Base-by-base conservation (phyloP, 768 basidiomycete species). In the Panaeolus cyanescens region DNA sequence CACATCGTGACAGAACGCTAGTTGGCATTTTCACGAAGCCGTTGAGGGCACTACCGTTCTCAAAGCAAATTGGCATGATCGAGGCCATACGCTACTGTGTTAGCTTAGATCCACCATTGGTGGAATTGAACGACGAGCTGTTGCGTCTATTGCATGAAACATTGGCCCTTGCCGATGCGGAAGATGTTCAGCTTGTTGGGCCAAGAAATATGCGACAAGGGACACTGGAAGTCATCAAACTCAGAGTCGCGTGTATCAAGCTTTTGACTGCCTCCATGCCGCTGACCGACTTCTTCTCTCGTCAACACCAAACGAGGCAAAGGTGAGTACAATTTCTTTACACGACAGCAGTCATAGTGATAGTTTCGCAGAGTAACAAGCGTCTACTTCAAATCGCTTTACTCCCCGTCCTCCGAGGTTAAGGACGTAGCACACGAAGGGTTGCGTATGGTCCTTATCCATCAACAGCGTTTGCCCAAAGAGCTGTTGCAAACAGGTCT, bases 361-460 rank as follows among this genome's bases (percentile, higher is more conserved):
- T 31, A 54, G 62, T 56, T 61, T 33, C 65, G 22, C 65, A 96
- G 96, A 67, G 94, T 98, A 10, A 96, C 95, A 17, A 83, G 92
- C 33, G 92, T 98, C 20, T 99, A 98, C 77, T 99, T 99, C 84
- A 99, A 99, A 76, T 95, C 96, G 10, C 84, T 99, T 32, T 99
- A 99, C 75, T 96, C 96, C 6, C 84, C 89, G 19, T 91, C 90
- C 13, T 81, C 87, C 10, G 95, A 97, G 68, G 91, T 99, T 64
- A 98, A 98, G 71, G 90, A 95, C 65, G 95, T 95, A 7, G 95
- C 97, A 0, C 95, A 98, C 65, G 93, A 97, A 63, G 95, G 95
- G 31, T 84, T 99, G 36, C 85, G 90, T 61, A 90, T 92, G 79
- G 94, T 98, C 10, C 80, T 99, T 34, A 86, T 86, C 3, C 91